These are phyloP conservation scores for Bruguiera hainesii DNA, from an alignment of 441 rosid species.

Conservation along the genomic window DNA sequence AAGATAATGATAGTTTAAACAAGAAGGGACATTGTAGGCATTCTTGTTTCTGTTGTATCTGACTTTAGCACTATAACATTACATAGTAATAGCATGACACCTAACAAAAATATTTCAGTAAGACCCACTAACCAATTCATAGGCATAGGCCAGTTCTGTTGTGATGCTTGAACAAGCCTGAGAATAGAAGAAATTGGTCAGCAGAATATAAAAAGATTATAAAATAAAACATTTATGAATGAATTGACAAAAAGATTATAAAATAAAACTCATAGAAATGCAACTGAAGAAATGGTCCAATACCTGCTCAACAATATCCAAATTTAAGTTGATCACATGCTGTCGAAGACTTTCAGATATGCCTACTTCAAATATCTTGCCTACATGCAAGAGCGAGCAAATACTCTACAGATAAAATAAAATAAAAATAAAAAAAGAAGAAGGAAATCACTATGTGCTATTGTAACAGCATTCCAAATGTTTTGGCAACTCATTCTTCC, in stretches of 20 bases:
- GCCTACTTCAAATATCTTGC: slow-evolving; percentile 85
- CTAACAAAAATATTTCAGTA: slow-evolving; percentile 10
- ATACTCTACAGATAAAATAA: slow-evolving; percentile 52
- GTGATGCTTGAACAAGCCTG: slow-evolving; percentile 77
- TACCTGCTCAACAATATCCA: slow-evolving; percentile 78
- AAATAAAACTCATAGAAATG: slow-evolving; percentile 3
- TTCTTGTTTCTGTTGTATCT: not conserved
- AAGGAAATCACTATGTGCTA: slow-evolving; percentile 12
- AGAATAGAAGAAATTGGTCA: slow-evolving; percentile 18
- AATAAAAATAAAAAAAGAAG: slow-evolving; percentile 19
- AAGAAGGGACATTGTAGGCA: not conserved
- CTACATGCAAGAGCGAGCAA: slow-evolving; percentile 77
- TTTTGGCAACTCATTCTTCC: not conserved
- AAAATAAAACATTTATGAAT: not conserved
- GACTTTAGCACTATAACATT: not conserved
- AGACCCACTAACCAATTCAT: slow-evolving; percentile 72
- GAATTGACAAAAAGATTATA: slow-evolving; percentile 8
- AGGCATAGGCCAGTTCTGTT: slow-evolving; percentile 81
- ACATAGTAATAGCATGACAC: not conserved
- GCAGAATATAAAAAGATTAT: slow-evolving; percentile 3
- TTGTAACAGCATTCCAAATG: not conserved
- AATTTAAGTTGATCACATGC: slow-evolving; percentile 59
- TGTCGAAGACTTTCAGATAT: slow-evolving; percentile 64
- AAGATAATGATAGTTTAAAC: slow-evolving; percentile 3
- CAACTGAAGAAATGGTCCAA: slow-evolving; percentile 9